Base-by-base conservation (phyloP, 2,329 filamentous ascomycete species). In the Tolypocladium amazonense region DNA sequence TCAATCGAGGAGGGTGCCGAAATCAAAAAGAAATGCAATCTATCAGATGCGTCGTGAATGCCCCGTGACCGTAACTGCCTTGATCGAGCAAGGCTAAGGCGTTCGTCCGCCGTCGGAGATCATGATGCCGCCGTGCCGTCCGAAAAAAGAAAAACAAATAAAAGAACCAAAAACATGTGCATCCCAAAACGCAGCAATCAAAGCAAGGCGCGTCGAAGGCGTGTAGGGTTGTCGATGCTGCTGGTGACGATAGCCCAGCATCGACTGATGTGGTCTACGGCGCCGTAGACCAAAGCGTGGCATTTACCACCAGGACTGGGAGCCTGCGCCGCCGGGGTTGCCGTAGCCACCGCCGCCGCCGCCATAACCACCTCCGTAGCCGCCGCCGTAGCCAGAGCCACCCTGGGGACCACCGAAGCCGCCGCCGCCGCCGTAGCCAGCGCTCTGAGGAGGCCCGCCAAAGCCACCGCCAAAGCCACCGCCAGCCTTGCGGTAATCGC, bases 401-500 rank as follows among this genome's bases (percentile, higher is more conserved):
- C 72, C 72, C 73, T 68, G 73, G 38, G 71, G 65, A 59, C 70
- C 69, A 39, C 66, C 65, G 52, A 64, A 68, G 58, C 65, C 66
- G 56, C 70, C 77, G 60, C 80, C 75, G 61, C 79, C 75, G 61
- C 76, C 76, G 62, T 72, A 76, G 61, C 74, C 72, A 64, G 73
- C 70, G 62, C 60, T 65, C 58, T 67, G 68, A 54, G 63, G 66
- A n/a, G 64, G 62, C 23, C 66, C 68, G n/a, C 65, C 65, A 56
- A 69, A 71, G 60, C 67, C 66, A 58, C 71, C 71, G 53, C 74
- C 76, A 58, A 70, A 72, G 61, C 76, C 75, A 61, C 75, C 75
- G 61, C 74, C 86, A 63, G 84, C 85, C 75, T 92, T 92, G 78
- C 94, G 91, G 81, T 94, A 91, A 75, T 97, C 94, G 72, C 92